Evolutionary conservation across 192 early-diverging fungal species (phyloP).

Genomic region (Mycoemilia scoparia): DNA sequence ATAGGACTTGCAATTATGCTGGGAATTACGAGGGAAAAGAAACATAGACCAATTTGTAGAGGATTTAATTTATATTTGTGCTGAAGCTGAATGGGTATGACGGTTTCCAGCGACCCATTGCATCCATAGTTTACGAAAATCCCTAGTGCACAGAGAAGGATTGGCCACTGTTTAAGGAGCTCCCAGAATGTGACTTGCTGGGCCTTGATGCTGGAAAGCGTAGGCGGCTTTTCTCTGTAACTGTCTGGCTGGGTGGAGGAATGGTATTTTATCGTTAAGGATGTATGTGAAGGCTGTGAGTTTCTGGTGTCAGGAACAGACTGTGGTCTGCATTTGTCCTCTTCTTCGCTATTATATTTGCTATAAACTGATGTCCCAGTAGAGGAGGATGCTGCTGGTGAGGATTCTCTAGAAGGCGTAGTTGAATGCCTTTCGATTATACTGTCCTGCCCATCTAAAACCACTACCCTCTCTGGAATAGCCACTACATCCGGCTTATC

Average conservation of each 20-base stretch:
- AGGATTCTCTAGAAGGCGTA: neutral
- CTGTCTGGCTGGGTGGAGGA: neutral
- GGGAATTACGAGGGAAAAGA: constrained; percentile 37
- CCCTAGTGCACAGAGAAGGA: neutral
- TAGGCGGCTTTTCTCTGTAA: neutral
- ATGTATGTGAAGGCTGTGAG: too few species aligned
- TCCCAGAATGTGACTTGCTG: too few species aligned
- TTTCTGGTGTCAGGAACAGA: too few species aligned
- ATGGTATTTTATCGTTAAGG: neutral
- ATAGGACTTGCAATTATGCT: constrained; percentile 28
- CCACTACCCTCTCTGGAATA: neutral
- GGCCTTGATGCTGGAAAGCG: neutral
- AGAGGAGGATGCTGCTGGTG: neutral
- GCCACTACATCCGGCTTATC: too few species aligned
- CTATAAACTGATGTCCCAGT: neutral
- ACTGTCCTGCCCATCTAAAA: neutral
- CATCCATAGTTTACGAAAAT: neutral
- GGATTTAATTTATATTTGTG: neutral
- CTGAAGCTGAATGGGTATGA: constrained; percentile 1
- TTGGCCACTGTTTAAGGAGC: too few species aligned
- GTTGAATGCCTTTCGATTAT: neutral
- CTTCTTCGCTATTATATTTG: neutral
- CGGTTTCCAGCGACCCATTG: neutral
- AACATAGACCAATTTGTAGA: constrained; percentile 14
- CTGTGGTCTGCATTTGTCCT: neutral